Conservation (phyloP, 805 yeast genomes). For the Zygoascus biomembranicola region DNA sequence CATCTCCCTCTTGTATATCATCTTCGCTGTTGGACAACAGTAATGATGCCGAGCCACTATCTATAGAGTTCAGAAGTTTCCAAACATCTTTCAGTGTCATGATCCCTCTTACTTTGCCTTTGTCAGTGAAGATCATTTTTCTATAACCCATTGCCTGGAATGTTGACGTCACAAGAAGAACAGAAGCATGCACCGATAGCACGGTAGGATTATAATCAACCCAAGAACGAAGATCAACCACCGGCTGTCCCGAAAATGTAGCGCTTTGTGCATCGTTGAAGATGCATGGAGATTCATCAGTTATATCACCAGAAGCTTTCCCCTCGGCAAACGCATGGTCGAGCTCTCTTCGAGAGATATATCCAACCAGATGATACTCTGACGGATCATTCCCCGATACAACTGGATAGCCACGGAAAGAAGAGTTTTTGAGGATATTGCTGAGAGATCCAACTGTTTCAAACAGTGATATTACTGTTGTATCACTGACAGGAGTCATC, state of each 20-base stretch:
- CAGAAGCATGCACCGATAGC: conserved; percentile 26
- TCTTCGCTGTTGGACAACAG: background rate
- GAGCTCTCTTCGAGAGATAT: conserved; percentile 34
- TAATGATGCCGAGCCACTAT: background rate
- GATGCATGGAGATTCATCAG: conserved; percentile 8
- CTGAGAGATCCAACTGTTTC: conserved; percentile 25
- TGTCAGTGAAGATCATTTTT: conserved; percentile 26
- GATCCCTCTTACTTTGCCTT: conserved; percentile 30
- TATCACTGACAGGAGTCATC: conserved; percentile 29
- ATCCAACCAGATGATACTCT: conserved; percentile 35
- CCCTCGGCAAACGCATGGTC: conserved; percentile 23
- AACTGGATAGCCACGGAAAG: conserved; percentile 38
- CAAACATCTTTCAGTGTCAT: conserved; percentile 20
- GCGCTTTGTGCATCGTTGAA: conserved; percentile 7
- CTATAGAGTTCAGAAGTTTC: background rate
- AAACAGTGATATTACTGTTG: conserved; percentile 23
- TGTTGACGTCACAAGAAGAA: conserved; percentile 32
- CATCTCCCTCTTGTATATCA: background rate
- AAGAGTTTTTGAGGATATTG: conserved; percentile 11
- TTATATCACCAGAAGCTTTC: conserved; percentile 5
- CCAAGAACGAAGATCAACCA: conserved; percentile 10
- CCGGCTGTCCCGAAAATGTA: background rate
- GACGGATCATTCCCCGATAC: conserved; percentile 26
- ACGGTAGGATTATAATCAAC: conserved; percentile 24
- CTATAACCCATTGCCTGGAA: conserved; percentile 33